Conservation (phyloP, 2,329 filamentous ascomycete genomes). For the Ilyonectria sp. region DNA sequence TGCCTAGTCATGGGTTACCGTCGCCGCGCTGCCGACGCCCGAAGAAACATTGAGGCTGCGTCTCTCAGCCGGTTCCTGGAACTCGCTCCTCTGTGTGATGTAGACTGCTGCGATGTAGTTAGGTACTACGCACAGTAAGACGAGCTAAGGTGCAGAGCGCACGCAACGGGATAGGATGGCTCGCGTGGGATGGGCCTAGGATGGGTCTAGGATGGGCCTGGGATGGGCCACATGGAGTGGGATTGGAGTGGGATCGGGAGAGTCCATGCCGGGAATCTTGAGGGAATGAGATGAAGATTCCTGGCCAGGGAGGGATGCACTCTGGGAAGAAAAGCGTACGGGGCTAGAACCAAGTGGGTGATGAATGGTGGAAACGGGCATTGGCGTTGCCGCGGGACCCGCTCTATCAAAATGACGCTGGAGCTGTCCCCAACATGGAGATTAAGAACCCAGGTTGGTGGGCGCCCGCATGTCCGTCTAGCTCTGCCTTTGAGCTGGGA, state of each 20-base stretch:
- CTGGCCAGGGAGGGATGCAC: conserved; percentile 23
- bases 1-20: neutral
- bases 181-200: conserved; percentile 22
- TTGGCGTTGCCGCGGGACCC: conserved; percentile 41
- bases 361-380: conserved; percentile 40
- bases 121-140: neutral
- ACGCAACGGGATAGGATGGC: conserved; percentile 14
- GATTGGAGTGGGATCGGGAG: conserved; percentile 36
- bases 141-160: neutral
- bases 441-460: conserved; percentile 39
- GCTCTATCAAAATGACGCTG: conserved; percentile 45
- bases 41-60: conserved; percentile 9
- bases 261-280: conserved; percentile 40
- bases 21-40: neutral
- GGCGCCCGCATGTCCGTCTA: conserved; percentile 32
- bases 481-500: conserved; percentile 30
- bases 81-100: neutral
- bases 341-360: conserved; percentile 34
- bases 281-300: conserved; percentile 39
- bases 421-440: conserved; percentile 40
- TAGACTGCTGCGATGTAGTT: too few species aligned
- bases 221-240: conserved; percentile 31
- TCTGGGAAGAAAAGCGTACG: conserved; percentile 26
- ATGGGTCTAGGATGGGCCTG: neutral
- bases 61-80: neutral